These are phyloP conservation scores for Triticum urartu DNA, from an alignment of 176 grass and related monocot species.

Conservation along the genomic window DNA sequence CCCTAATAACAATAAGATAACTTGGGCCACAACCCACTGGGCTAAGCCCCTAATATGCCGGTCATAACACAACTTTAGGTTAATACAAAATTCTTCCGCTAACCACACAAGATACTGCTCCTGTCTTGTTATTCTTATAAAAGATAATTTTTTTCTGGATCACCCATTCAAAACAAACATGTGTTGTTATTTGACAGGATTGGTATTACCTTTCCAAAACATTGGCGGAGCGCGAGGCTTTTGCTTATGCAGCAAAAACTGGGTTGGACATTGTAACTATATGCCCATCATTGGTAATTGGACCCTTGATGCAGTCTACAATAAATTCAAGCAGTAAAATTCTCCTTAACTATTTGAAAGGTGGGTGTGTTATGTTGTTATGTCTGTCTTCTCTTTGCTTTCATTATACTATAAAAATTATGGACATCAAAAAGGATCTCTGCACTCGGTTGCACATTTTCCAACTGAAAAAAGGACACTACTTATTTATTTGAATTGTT, in stretches of 20 bases:
- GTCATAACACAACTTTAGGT: too few species aligned
- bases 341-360: conserved; percentile 45
- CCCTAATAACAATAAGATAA: too few species aligned
- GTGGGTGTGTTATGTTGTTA: not conserved
- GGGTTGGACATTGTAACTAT: conserved; percentile 47
- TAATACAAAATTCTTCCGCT: not conserved
- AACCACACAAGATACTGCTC: not conserved
- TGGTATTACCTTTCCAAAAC: conserved; percentile 67
- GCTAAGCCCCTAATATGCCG: too few species aligned
- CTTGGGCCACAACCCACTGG: too few species aligned
- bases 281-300: conserved; percentile 34
- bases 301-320: conserved; percentile 44
- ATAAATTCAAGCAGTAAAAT: conserved; percentile 43
- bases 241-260: conserved; percentile 42
- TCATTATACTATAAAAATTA: too few species aligned
- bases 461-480: not conserved
- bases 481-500: too few species aligned
- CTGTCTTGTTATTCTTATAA: not conserved
- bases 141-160: not conserved
- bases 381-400: not conserved
- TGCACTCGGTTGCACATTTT: not conserved
- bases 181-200: conserved; percentile 39
- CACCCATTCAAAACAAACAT: not conserved
- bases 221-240: conserved; percentile 41
- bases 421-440: not conserved